These are phyloP conservation scores for Pseudogymnoascus verrucosus DNA, from an alignment of 2,329 filamentous ascomycete genomes.

Conservation along the genomic window DNA sequence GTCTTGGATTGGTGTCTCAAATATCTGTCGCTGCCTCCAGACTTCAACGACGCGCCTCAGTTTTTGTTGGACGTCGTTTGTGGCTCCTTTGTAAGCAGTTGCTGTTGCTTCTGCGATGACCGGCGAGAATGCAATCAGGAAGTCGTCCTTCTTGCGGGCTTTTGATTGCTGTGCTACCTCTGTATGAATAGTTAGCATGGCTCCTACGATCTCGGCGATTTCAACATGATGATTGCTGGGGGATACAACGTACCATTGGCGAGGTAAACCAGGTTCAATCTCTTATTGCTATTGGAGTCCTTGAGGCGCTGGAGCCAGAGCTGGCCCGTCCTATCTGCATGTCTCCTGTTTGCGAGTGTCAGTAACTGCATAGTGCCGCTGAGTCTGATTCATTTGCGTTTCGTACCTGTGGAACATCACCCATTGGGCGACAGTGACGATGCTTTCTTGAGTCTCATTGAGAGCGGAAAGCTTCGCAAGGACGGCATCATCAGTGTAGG, in stretches of 20 bases:
- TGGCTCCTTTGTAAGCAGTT: constrained; percentile 82
- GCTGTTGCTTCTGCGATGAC: constrained; percentile 86
- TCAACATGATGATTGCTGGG: background rate
- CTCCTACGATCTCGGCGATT: background rate
- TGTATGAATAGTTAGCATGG: constrained; percentile 31
- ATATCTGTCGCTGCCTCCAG: constrained; percentile 81
- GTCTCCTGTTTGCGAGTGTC: constrained; percentile 52
- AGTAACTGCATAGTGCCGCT: constrained; percentile 20
- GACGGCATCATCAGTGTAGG: constrained; percentile 92
- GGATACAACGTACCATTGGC: constrained; percentile 65
- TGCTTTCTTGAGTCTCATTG: constrained; percentile 96
- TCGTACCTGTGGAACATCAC: constrained; percentile 95
- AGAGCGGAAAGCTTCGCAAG: constrained; percentile 89
- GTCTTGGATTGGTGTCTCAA: constrained; percentile 70
- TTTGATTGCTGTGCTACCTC: constrained; percentile 97
- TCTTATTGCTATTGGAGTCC: constrained; percentile 77
- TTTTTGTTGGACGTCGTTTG: constrained; percentile 79
- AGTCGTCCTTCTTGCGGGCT: constrained; percentile 85
- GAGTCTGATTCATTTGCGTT: background rate
- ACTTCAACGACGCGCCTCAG: constrained; percentile 86
- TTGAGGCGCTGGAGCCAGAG: constrained; percentile 87
- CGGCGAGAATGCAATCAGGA: constrained; percentile 83
- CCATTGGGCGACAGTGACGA: constrained; percentile 95
- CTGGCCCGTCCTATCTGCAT: constrained; percentile 84
- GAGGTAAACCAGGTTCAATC: constrained; percentile 86